Evolutionary conservation across 1,139 yeast genomes (phyloP).

Genomic region (Nakaseomyces bracarensis): DNA sequence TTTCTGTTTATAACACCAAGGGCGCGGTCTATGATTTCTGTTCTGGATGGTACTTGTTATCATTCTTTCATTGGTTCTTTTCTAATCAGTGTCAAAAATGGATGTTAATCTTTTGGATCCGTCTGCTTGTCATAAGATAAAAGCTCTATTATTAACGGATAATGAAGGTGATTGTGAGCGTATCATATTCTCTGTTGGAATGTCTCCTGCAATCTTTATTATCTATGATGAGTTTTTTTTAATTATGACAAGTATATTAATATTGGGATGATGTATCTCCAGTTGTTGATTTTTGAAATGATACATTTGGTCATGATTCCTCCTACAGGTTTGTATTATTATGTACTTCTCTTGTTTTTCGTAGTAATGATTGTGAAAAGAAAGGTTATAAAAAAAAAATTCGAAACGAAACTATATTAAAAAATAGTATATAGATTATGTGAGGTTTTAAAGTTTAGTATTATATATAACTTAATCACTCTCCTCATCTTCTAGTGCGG

Average conservation of each 20-base stretch:
- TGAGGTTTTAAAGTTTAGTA: no score
- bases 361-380: no score
- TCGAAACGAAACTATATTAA: no score
- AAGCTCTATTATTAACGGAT: not conserved
- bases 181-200: no score
- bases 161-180: not conserved
- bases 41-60: not conserved
- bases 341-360: no score
- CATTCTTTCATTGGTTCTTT: conserved; percentile 6
- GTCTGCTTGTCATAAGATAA: conserved; percentile 3
- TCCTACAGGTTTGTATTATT: not conserved
- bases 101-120: not conserved
- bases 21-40: not conserved
- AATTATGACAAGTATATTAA: conserved; percentile 5
- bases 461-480: conserved; percentile 29
- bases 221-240: no score
- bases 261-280: conserved; percentile 33
- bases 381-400: no score
- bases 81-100: conserved; percentile 7
- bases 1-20: not conserved
- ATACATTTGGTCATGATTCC: conserved; percentile 34
- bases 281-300: conserved; percentile 29
- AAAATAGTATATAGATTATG: no score
- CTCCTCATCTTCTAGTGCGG: conserved; percentile 60
- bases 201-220: no score